phyloP scores from a whole-genome alignment of 2,329 filamentous ascomycete genomes.

The Pseudocercospora fuligena region DNA sequence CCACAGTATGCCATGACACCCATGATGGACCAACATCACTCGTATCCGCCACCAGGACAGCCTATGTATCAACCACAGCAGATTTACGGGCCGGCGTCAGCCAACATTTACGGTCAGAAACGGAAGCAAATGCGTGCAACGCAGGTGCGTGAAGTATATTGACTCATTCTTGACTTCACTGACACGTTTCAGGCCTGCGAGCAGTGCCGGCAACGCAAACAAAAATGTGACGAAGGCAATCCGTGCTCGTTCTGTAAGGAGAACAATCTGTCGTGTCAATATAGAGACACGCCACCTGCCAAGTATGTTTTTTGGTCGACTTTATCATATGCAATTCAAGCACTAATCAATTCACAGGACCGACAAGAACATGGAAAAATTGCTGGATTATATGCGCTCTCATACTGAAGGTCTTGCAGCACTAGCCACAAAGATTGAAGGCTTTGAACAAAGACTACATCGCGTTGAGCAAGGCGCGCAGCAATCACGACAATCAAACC shows the following conservation, averaged over 20 bases:
- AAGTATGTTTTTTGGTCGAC: constrained; percentile 64
- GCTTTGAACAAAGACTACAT: constrained; percentile 34
- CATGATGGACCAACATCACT: constrained; percentile 37
- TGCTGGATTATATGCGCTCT: constrained; percentile 51
- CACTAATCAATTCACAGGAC: constrained; percentile 47
- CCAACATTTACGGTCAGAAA: constrained; percentile 32
- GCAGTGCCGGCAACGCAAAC: constrained; percentile 83
- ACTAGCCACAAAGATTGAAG: constrained; percentile 33
- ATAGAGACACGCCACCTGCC: constrained; percentile 87
- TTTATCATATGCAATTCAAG: constrained; percentile 9
- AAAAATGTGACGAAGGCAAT: constrained; percentile 86
- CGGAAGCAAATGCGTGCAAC: constrained; percentile 45
- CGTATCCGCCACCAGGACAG: constrained; percentile 33
- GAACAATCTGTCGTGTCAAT: constrained; percentile 81
- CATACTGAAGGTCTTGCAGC: constrained; percentile 39
- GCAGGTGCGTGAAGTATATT: constrained; percentile 34
- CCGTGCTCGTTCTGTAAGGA: constrained; percentile 87
- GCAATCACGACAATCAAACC: constrained; percentile 16
- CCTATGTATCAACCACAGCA: constrained; percentile 33
- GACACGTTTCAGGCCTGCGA: constrained; percentile 74
- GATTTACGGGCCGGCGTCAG: constrained; percentile 35
- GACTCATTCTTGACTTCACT: constrained; percentile 18
- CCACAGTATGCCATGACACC: constrained; percentile 35
- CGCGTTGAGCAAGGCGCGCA: constrained; percentile 32
- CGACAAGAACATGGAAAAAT: constrained; percentile 55